These are phyloP conservation scores for Ilex asprella DNA, from an alignment of 257 asterid species.

Conservation along the genomic window DNA sequence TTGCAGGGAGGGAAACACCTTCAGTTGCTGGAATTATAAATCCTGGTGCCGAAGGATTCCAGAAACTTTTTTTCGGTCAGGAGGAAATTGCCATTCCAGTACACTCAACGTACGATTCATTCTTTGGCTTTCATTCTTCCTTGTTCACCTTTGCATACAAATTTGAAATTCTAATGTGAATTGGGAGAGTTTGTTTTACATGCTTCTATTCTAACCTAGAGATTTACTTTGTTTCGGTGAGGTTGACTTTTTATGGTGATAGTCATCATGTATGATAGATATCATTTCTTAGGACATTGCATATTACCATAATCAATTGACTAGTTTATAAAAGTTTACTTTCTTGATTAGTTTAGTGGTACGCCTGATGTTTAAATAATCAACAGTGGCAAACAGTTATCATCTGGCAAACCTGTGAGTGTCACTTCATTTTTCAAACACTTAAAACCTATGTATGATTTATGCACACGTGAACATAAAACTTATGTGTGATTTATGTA, in stretches of 20 bases:
- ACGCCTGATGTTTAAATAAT: background rate
- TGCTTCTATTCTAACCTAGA: background rate
- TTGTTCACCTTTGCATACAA: constrained; percentile 3
- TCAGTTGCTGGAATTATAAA: constrained; percentile 97
- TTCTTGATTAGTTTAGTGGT: background rate
- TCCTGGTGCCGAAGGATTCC: constrained; percentile 99
- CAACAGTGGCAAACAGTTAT: background rate
- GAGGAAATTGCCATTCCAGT: constrained; percentile 98
- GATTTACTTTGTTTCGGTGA: too few relatives aligned
- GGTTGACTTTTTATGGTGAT: background rate
- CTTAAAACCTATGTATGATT: background rate
- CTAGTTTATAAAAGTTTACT: background rate
- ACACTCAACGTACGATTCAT: constrained; percentile 63
- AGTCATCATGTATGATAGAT: background rate
- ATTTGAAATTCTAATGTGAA: background rate
- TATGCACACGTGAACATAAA: background rate
- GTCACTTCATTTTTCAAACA: background rate
- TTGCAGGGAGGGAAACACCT: constrained; percentile 93
- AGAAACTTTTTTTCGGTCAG: constrained; percentile 93
- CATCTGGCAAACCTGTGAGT: background rate
- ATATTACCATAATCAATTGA: background rate
- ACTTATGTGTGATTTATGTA: background rate
- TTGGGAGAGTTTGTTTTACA: background rate
- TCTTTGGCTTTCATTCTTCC: constrained; percentile 2
- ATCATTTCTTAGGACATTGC: background rate